A percentile compares a stretch with the other conserved stretches of the same genome.
phyloP scores from a whole-genome alignment of 208 protist species.

The Acanthamoeba healyi region DNA sequence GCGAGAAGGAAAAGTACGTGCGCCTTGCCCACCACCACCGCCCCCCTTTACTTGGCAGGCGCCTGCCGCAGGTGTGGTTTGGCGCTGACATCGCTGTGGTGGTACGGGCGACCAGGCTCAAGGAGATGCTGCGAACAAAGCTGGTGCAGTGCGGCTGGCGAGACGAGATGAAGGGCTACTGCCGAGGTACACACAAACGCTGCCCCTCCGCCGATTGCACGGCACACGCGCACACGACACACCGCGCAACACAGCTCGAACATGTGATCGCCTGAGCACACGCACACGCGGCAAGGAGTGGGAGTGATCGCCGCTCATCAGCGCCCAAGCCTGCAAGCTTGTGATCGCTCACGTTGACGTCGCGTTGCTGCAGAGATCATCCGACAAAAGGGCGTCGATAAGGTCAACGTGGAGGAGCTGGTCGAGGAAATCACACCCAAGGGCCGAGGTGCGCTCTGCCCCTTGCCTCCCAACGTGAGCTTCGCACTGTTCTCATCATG shows the following conservation, averaged over 20 bases:
- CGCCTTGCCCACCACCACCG: not conserved
- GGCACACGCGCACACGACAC: not conserved
- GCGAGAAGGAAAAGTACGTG: constrained; percentile 62
- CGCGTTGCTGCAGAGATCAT: constrained; percentile 17
- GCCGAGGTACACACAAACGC: not conserved
- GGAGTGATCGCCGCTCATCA: no score
- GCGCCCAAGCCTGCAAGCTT: no score
- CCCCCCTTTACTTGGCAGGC: not conserved
- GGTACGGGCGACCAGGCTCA: constrained; percentile 13
- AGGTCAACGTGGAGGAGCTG: constrained; percentile 68
- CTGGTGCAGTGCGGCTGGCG: constrained; percentile 70
- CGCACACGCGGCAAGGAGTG: no score
- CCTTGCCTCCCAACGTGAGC: not conserved
- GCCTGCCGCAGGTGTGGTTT: not conserved
- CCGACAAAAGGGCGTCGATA: constrained; percentile 64
- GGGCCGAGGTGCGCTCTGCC: constrained; percentile 63
- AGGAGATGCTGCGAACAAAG: constrained; percentile 70
- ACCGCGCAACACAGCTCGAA: not conserved
- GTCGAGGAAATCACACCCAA: constrained; percentile 66
- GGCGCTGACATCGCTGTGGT: not conserved
- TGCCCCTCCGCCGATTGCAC: no score
- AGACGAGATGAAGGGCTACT: constrained; percentile 77
- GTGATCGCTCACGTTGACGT: not conserved
- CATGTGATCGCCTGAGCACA: no score
- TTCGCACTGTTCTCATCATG: not conserved